Evolutionary conservation across 2,329 filamentous ascomycete genomes (phyloP).

Genomic region (Colletotrichum graminicola): DNA sequence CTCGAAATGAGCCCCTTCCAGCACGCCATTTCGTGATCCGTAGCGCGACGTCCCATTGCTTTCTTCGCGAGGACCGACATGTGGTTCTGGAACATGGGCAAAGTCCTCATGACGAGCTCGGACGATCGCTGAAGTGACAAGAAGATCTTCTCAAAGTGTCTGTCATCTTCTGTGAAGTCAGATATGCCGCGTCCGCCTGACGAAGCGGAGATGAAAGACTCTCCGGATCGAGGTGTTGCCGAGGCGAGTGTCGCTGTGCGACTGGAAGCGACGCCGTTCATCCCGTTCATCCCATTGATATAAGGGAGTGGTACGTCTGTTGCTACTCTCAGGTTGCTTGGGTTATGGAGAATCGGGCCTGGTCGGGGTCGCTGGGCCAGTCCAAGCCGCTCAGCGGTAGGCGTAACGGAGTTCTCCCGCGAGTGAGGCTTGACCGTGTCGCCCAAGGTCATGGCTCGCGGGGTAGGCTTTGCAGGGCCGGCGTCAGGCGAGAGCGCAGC

Average conservation of each 20-base stretch:
- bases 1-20: slow-evolving; percentile 80
- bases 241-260: slow-evolving; percentile 66
- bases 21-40: slow-evolving; percentile 70
- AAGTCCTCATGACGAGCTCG: slow-evolving; percentile 77
- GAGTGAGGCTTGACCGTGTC: slow-evolving; percentile 65
- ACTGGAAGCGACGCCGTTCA: slow-evolving; percentile 54
- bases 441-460: slow-evolving; percentile 47
- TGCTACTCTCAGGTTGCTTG: slow-evolving; percentile 67
- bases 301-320: slow-evolving; percentile 66
- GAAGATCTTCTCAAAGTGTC: slow-evolving; percentile 86
- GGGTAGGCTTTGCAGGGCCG: slow-evolving; percentile 43
- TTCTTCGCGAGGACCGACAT: slow-evolving; percentile 73
- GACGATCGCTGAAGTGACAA: slow-evolving; percentile 79
- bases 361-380: slow-evolving; percentile 54
- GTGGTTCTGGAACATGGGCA: slow-evolving; percentile 78
- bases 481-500: slow-evolving; percentile 49
- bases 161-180: slow-evolving; percentile 81
- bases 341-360: slow-evolving; percentile 59
- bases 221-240: slow-evolving; percentile 84
- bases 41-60: slow-evolving; percentile 70
- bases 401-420: slow-evolving; percentile 66
- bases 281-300: slow-evolving; percentile 62
- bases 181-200: slow-evolving; percentile 64
- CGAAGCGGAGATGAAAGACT: slow-evolving; percentile 76
- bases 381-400: slow-evolving; percentile 62